phyloP scores from a whole-genome alignment of 805 yeast genomes.

The Pichia gijzeniarum region DNA sequence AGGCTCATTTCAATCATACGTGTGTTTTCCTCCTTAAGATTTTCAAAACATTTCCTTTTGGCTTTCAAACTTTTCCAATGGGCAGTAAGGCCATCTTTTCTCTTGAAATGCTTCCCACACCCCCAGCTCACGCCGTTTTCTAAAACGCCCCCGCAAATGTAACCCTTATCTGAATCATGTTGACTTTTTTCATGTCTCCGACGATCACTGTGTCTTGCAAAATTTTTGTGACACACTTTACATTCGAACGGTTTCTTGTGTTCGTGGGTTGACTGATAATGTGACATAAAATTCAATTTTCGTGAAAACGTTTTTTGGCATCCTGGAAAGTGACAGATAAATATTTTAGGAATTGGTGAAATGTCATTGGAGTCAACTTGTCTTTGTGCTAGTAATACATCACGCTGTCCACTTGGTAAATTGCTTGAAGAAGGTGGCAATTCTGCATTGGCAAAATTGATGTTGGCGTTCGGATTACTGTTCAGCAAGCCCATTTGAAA shows the following conservation, averaged over 20 bases:
- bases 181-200: conserved; percentile 31
- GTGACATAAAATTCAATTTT: conserved; percentile 30
- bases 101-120: conserved; percentile 30
- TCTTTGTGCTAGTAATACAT: background rate
- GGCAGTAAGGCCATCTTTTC: conserved; percentile 32
- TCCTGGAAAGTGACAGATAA: conserved; percentile 22
- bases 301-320: conserved; percentile 30
- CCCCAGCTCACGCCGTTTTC: conserved; percentile 30
- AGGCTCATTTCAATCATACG: background rate
- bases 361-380: background rate
- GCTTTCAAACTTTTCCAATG: conserved; percentile 34
- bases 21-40: conserved; percentile 10
- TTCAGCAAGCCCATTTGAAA: background rate
- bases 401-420: background rate
- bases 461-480: too few species aligned
- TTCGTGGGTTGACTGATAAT: conserved; percentile 29
- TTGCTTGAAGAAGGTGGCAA: too few species aligned
- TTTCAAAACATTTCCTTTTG: conserved; percentile 27
- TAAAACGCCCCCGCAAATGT: conserved; percentile 26
- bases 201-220: conserved; percentile 32
- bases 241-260: conserved; percentile 30
- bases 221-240: conserved; percentile 23
- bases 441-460: too few species aligned
- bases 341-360: conserved; percentile 12
- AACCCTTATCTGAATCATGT: conserved; percentile 22